Percentiles rank a stretch among this genome's conserved stretches.
Evolutionary conservation across 306 rosid genomes (phyloP).

Genomic region (Lathyrus aphaca): DNA sequence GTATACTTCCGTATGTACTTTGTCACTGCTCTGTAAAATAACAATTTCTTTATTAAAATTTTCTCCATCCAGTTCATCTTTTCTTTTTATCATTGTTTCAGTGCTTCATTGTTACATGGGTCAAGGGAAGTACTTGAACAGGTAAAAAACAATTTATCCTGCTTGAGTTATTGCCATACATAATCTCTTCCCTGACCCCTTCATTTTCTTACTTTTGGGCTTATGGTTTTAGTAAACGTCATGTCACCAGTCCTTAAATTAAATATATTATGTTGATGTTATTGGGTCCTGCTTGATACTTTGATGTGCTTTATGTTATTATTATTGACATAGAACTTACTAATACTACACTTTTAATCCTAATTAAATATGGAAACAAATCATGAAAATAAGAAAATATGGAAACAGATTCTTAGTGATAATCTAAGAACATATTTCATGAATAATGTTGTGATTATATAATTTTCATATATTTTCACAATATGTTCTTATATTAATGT

Average conservation of each 20-base stretch:
- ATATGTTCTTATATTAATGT: slow-evolving; percentile 14
- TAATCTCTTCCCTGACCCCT: not conserved
- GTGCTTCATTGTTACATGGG: slow-evolving; percentile 85
- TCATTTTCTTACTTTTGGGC: not conserved
- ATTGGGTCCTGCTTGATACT: not conserved
- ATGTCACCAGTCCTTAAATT: not conserved
- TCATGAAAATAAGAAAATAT: slow-evolving; percentile 4
- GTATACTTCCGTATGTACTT: slow-evolving; percentile 84
- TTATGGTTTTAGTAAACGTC: not conserved
- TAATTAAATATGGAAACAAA: not conserved
- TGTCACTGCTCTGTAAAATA: slow-evolving; percentile 39
- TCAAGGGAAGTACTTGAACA: slow-evolving; percentile 80
- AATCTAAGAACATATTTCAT: slow-evolving; percentile 5
- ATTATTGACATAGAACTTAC: not conserved
- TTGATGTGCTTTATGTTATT: not conserved
- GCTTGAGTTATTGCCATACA: slow-evolving; percentile 35
- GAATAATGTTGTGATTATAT: not conserved
- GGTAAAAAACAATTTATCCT: slow-evolving; percentile 54
- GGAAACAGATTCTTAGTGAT: slow-evolving; percentile 2
- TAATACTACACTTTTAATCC: not conserved
- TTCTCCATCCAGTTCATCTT: slow-evolving; percentile 28
- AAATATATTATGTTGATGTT: not conserved
- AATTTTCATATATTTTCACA: not conserved
- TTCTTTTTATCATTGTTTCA: slow-evolving; percentile 45
- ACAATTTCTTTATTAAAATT: slow-evolving; percentile 5